phyloP scores from a whole-genome alignment of 495 filamentous ascomycete genomes.

The Aspergillus hancockii region DNA sequence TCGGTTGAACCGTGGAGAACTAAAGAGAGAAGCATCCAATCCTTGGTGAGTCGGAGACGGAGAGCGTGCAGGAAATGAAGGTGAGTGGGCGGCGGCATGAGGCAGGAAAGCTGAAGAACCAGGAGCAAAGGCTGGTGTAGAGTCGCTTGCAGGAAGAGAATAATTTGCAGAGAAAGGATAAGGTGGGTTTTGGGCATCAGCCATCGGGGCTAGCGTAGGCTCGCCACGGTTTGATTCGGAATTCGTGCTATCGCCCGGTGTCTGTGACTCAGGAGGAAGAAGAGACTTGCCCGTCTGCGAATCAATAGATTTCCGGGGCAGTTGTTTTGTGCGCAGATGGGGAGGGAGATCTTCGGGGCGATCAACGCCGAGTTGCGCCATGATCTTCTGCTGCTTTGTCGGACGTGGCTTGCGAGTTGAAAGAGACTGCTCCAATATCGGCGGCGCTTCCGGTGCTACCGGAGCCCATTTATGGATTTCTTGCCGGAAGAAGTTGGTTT shows the following conservation, averaged over 20 bases:
- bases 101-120: slow-evolving; percentile 44
- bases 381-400: slow-evolving; percentile 96
- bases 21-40: slow-evolving; percentile 44
- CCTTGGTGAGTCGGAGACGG: slow-evolving; percentile 36
- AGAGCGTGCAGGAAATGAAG: slow-evolving; percentile 44
- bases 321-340: slow-evolving; percentile 72
- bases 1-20: slow-evolving; percentile 38
- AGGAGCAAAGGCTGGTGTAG: slow-evolving; percentile 43
- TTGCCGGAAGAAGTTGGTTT: slow-evolving; percentile 96
- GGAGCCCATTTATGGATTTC: slow-evolving; percentile 96
- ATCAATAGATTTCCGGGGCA: slow-evolving; percentile 51
- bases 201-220: slow-evolving; percentile 39
- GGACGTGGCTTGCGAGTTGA: slow-evolving; percentile 97
- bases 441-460: slow-evolving; percentile 80
- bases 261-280: slow-evolving; percentile 32
- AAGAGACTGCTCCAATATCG: slow-evolving; percentile 77
- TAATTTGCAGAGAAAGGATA: slow-evolving; percentile 48
- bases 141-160: slow-evolving; percentile 38
- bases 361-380: slow-evolving; percentile 80
- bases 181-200: slow-evolving; percentile 30
- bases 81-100: slow-evolving; percentile 37
- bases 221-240: slow-evolving; percentile 26
- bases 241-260: slow-evolving; percentile 26
- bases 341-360: slow-evolving; percentile 87
- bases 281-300: slow-evolving; percentile 24